phyloP scores from a whole-genome alignment of 2,329 filamentous ascomycete genomes.

The Diplodia sapinea region DNA sequence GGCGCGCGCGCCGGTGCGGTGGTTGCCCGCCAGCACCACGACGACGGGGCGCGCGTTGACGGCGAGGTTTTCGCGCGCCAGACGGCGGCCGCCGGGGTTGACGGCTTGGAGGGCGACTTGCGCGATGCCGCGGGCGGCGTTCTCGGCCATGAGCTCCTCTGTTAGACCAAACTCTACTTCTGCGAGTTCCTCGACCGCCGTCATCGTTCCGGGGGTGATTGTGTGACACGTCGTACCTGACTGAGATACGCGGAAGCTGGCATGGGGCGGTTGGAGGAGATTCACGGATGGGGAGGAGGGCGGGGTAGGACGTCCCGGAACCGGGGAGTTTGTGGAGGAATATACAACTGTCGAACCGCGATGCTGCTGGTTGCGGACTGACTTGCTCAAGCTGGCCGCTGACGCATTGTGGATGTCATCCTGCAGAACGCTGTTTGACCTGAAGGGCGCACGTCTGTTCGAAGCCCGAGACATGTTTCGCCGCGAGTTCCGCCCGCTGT shows the following conservation, averaged over 20 bases:
- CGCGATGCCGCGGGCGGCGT: conserved; percentile 85
- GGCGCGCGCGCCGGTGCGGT: conserved; percentile 83
- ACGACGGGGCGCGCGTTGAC: conserved; percentile 60
- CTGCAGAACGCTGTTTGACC: conserved; percentile 50
- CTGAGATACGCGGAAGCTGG: conserved; percentile 57
- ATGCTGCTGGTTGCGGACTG: conserved; percentile 24
- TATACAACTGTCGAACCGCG: conserved; percentile 30
- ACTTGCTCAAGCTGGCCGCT: conserved; percentile 36
- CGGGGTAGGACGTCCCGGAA: conserved; percentile 41
- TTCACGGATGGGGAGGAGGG: conserved; percentile 45
- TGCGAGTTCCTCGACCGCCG: conserved; percentile 90
- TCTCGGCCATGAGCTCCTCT: conserved; percentile 90
- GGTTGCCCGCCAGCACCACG: conserved; percentile 92
- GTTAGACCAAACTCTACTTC: conserved; percentile 84
- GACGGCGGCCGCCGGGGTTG: conserved; percentile 62
- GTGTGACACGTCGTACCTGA: conserved; percentile 63
- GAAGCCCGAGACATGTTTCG: conserved; percentile 50
- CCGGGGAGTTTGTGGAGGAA: conserved; percentile 45
- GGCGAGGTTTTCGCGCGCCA: conserved; percentile 53
- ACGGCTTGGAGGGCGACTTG: conserved; percentile 78
- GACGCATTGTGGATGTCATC: conserved; percentile 44
- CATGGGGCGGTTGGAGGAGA: conserved; percentile 26
- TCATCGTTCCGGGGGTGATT: conserved; percentile 77
- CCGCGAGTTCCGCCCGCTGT: conserved; percentile 46
- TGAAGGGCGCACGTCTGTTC: conserved; percentile 45